A percentile compares a stretch with the other conserved stretches of the same genome.
phyloP scores from a whole-genome alignment of 2,329 filamentous ascomycete genomes.

The Orbilia blumenaviensis region DNA sequence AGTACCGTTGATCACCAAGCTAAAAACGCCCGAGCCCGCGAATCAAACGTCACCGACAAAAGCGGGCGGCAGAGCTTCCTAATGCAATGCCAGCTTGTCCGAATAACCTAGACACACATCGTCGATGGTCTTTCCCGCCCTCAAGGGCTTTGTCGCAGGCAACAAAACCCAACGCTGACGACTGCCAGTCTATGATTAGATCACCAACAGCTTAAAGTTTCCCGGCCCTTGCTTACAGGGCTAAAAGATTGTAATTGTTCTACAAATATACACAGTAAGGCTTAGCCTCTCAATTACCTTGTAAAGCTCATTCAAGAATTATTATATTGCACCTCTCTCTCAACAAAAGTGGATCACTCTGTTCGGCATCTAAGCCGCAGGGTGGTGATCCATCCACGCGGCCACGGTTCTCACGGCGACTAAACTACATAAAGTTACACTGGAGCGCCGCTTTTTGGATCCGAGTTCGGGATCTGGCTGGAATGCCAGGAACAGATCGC shows the following conservation, averaged over 20 bases:
- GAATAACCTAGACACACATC: slow-evolving; percentile 8
- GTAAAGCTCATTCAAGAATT: not conserved
- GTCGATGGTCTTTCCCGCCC: not conserved
- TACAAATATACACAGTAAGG: not conserved
- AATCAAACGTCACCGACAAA: slow-evolving; percentile 25
- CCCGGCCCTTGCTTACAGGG: not conserved
- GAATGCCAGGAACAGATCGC: slow-evolving; percentile 27
- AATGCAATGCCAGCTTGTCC: slow-evolving; percentile 36
- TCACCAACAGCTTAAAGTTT: not conserved
- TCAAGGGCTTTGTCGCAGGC: slow-evolving; percentile 8
- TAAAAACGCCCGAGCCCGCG: slow-evolving; percentile 23
- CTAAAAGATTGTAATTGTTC: not conserved
- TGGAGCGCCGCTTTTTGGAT: not conserved
- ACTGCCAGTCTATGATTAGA: not conserved
- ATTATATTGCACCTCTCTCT: slow-evolving; percentile 4
- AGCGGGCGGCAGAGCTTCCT: slow-evolving; percentile 4
- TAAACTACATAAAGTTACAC: slow-evolving; percentile 31
- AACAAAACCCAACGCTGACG: slow-evolving; percentile 39
- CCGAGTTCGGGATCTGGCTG: slow-evolving; percentile 3
- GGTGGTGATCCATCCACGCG: slow-evolving; percentile 30
- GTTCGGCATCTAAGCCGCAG: slow-evolving; percentile 11
- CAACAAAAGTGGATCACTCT: slow-evolving; percentile 1
- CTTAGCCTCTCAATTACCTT: slow-evolving; percentile 14
- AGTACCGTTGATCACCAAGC: slow-evolving; percentile 16
- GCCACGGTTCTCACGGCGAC: slow-evolving; percentile 43